Evolutionary conservation across 805 yeast species (phyloP).

Genomic region (Wickerhamiella azyma): DNA sequence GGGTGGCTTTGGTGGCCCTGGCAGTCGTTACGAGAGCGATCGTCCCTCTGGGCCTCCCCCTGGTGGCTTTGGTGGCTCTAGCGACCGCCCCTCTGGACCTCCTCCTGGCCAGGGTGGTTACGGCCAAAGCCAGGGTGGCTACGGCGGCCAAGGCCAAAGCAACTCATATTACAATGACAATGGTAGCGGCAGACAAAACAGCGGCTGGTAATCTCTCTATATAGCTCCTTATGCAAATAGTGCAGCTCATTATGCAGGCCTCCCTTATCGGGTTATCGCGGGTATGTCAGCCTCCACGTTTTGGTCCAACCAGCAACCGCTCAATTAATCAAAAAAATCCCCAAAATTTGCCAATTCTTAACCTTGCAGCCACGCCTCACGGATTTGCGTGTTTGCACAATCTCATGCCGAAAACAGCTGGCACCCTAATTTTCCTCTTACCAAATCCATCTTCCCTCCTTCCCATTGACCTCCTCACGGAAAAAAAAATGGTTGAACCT

Average conservation of each 20-base stretch:
- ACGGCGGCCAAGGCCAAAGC: conserved; percentile 6
- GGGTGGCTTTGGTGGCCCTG: neutral
- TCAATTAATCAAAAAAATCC: too few relatives aligned
- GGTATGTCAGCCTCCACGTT: neutral
- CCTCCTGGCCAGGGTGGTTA: conserved; percentile 6
- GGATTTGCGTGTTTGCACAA: too few relatives aligned
- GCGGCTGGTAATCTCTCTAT: neutral
- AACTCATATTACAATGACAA: conserved; percentile 1
- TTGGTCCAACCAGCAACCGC: neutral
- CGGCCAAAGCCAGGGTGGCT: neutral
- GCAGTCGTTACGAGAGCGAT: neutral
- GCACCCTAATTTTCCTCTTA: neutral
- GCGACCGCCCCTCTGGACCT: conserved; percentile 7
- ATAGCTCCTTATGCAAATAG: too few relatives aligned
- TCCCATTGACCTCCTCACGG: too few relatives aligned
- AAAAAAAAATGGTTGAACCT: conserved; percentile 18
- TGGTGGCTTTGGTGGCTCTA: conserved; percentile 16
- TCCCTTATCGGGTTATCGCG: neutral
- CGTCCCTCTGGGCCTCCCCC: neutral
- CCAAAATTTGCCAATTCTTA: too few relatives aligned
- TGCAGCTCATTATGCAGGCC: neutral
- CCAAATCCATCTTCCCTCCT: neutral
- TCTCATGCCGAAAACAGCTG: too few relatives aligned
- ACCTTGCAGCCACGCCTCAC: too few relatives aligned
- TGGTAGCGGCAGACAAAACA: conserved; percentile 1